phyloP scores from a whole-genome alignment of 306 rosid species.

The Dalbergia oliveri region DNA sequence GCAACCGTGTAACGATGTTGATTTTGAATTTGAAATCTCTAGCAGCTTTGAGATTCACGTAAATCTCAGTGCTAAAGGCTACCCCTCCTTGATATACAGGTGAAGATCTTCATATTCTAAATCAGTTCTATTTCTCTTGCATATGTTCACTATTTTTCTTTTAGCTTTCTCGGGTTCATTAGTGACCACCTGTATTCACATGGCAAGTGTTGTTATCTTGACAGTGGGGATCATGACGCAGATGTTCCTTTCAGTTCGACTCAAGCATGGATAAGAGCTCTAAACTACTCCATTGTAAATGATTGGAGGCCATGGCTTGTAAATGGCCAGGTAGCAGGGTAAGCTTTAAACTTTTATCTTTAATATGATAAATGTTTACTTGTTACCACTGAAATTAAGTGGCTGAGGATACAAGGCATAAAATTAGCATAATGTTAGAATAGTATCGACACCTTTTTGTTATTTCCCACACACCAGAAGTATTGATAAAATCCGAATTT shows the following conservation, averaged over 20 bases:
- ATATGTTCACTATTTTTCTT: neutral
- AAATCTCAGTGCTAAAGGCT: conserved; percentile 51
- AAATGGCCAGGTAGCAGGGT: conserved; percentile 61
- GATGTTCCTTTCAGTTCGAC: conserved; percentile 52
- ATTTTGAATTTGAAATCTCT: neutral
- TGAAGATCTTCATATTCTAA: conserved; percentile 6
- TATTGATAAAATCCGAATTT: neutral
- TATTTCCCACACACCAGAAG: neutral
- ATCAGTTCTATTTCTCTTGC: neutral
- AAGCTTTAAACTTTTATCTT: conserved; percentile 11
- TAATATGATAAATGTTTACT: too few species aligned
- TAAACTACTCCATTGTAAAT: conserved; percentile 53
- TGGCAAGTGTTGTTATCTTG: conserved; percentile 9
- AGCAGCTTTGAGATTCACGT: conserved; percentile 52
- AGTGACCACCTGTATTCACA: neutral
- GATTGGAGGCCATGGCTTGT: conserved; percentile 62
- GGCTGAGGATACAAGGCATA: neutral
- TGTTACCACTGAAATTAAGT: neutral
- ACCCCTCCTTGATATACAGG: conserved; percentile 64
- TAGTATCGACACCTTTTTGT: neutral
- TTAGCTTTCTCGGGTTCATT: neutral
- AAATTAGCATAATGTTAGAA: too few species aligned
- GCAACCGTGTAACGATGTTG: conserved; percentile 36
- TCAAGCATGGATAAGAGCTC: conserved; percentile 60
- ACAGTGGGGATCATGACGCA: conserved; percentile 67